Percentiles rank a stretch among this genome's conserved stretches.
These are phyloP conservation scores for Solanum hybrid DNA, from an alignment of 305 asterid genomes.

Conservation along the genomic window DNA sequence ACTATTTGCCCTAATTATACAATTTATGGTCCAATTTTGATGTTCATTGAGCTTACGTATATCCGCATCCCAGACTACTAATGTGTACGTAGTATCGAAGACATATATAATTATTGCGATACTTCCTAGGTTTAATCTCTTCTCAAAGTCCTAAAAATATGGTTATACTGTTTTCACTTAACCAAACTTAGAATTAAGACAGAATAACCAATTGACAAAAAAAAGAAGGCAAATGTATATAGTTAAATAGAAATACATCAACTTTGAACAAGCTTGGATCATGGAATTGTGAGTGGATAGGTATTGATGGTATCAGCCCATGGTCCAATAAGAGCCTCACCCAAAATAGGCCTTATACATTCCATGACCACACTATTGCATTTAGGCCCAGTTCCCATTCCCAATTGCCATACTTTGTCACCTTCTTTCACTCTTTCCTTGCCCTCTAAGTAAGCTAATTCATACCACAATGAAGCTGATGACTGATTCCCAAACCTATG, in stretches of 20 bases:
- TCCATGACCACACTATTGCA: constrained; percentile 58
- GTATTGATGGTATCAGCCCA: constrained; percentile 50
- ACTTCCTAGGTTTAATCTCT: too few species aligned
- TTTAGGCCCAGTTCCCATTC: constrained; percentile 87
- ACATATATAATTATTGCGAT: too few species aligned
- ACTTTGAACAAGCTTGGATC: background rate
- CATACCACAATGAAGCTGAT: constrained; percentile 82
- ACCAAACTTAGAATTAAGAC: background rate
- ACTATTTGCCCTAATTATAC: background rate
- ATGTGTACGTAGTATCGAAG: too few species aligned
- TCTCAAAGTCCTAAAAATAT: too few species aligned
- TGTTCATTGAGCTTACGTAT: too few species aligned
- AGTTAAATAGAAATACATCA: background rate
- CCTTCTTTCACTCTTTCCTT: constrained; percentile 51
- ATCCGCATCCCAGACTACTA: too few species aligned
- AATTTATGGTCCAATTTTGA: too few species aligned
- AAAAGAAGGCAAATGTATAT: background rate
- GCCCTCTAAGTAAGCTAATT: constrained; percentile 64
- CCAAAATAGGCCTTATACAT: constrained; percentile 35
- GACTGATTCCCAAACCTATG: constrained; percentile 83
- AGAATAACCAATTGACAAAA: background rate
- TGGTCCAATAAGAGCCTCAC: constrained; percentile 41
- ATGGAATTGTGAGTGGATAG: constrained; percentile 25
- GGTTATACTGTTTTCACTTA: too few species aligned
- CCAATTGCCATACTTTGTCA: constrained; percentile 67